Evolutionary conservation across 2,329 filamentous ascomycete species (phyloP), one percentile per base, ranked within the genome.

Genomic region (Alternaria burnsii): DNA sequence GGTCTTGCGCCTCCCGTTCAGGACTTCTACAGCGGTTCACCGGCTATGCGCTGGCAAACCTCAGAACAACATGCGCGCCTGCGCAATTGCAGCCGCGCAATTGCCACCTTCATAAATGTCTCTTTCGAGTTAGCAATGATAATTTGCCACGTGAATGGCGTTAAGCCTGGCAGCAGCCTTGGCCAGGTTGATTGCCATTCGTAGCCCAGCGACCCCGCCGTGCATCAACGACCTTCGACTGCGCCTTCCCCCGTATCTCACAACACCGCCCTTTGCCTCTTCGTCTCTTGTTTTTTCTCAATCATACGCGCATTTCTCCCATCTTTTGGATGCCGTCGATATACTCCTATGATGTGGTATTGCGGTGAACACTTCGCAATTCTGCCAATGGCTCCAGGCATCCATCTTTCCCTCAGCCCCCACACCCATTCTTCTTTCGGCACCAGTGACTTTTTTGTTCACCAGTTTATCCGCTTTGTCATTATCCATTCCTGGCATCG

Each of bases 361-460:
- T 51, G 22, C 16, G 56, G 55, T 54, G 24, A 53, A 22, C 18
- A 4, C 32, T 40, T 43, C 28, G 42, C 43, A 28, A 28, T 36
- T 62, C 28, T 58, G 58, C 53, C 43, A 38, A 42, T 46, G 32
- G 42, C 41, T 63, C 30, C 61, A 68, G 60, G 65, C 65, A 65
- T 30, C 59, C 54, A 59, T 40, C 20, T 52, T 38, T 44, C 47
- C 40, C 24, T 47, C 59, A 61, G 69, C 66, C 72, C 71, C 72
- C 70, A 69, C 67, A 43, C 51, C 32, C 6, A 34, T 53, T 54
- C 71, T 66, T 34, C 42, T 62, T 68, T 59, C 18, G 67, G 66
- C 12, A 65, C 71, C 67, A 70, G 70, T 74, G 69, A 73, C 72
- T 54, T 59, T 55, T 34, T 44, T 46, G 58, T 69, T 72, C 66